A percentile compares a stretch with the other conserved stretches of the same genome.
Conservation (phyloP, 331 rosid genomes). For the Rosa hybrid region DNA sequence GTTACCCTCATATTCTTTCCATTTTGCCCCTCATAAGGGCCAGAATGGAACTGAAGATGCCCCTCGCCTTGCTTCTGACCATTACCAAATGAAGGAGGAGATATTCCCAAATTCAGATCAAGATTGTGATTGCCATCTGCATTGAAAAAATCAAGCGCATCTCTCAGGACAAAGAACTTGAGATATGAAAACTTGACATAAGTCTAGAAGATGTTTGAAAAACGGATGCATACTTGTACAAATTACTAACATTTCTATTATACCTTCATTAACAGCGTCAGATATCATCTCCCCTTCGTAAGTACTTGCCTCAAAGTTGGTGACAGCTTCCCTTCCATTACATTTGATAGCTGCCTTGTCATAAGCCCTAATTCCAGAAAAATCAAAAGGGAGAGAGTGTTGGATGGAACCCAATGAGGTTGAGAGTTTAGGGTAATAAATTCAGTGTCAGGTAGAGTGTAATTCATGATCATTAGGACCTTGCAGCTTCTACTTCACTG, state of each 20-base stretch:
- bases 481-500: constrained; percentile 99
- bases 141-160: constrained; percentile 21
- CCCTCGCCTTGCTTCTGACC: constrained; percentile 52
- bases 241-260: not conserved
- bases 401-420: constrained; percentile 74
- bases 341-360: constrained; percentile 97
- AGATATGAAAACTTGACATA: no score
- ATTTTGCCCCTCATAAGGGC: constrained; percentile 38
- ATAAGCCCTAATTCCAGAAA: constrained; percentile 96
- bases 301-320: constrained; percentile 88
- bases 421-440: constrained; percentile 72
- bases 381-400: constrained; percentile 76
- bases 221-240: not conserved
- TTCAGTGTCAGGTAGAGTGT: constrained; percentile 71
- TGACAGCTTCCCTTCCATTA: constrained; percentile 96
- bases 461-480: constrained; percentile 93
- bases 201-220: not conserved
- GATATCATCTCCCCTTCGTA: constrained; percentile 69
- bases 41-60: constrained; percentile 51
- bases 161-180: not conserved
- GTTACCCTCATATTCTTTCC: constrained; percentile 65
- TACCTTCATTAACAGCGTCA: constrained; percentile 63
- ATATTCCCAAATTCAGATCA: constrained; percentile 91
- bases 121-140: constrained; percentile 73
- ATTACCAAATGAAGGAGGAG: constrained; percentile 54